Percentiles rank a stretch among this genome's conserved stretches.
These are phyloP conservation scores for Pichia sp. DNA, from an alignment of 1,139 yeast genomes.

Conservation along the genomic window DNA sequence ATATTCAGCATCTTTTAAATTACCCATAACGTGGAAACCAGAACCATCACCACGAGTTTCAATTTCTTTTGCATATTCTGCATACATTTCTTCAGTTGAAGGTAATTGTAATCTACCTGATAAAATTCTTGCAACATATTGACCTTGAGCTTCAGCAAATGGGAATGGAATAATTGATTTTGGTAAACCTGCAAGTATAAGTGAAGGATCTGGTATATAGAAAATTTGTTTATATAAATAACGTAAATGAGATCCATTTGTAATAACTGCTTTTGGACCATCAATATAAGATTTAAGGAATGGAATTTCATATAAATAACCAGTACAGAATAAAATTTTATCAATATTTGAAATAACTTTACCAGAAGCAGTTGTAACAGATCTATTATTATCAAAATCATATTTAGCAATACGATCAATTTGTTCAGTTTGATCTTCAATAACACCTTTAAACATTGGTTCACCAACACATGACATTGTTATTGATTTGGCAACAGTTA, in stretches of 20 bases:
- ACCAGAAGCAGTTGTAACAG: conserved; percentile 32
- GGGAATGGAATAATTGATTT: conserved; percentile 44
- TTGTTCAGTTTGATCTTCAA: conserved; percentile 31
- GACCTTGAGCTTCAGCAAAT: conserved; percentile 41
- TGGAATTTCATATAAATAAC: conserved; percentile 41
- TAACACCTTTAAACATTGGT: conserved; percentile 28
- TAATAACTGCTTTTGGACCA: conserved; percentile 28
- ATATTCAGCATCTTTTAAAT: conserved; percentile 28
- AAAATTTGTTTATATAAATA: conserved; percentile 40
- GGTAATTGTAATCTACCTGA: conserved; percentile 39
- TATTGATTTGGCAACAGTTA: conserved; percentile 36
- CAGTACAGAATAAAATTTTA: conserved; percentile 42
- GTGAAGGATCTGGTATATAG: conserved; percentile 40
- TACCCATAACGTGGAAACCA: conserved; percentile 26
- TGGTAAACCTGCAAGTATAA: conserved; percentile 36
- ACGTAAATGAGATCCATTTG: conserved; percentile 33
- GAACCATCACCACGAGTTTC: conserved; percentile 26
- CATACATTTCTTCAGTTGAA: conserved; percentile 30
- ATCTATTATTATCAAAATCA: conserved; percentile 27
- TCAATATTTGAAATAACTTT: conserved; percentile 32
- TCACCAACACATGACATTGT: conserved; percentile 34
- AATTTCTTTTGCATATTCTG: conserved; percentile 20
- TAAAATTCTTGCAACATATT: conserved; percentile 38
- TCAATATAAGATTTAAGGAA: conserved; percentile 33
- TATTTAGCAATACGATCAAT: conserved; percentile 30